Percentiles rank a stretch among this genome's conserved stretches.
Evolutionary conservation across 768 basidiomycete species (phyloP).

Genomic region (Lactarius hatsudake): DNA sequence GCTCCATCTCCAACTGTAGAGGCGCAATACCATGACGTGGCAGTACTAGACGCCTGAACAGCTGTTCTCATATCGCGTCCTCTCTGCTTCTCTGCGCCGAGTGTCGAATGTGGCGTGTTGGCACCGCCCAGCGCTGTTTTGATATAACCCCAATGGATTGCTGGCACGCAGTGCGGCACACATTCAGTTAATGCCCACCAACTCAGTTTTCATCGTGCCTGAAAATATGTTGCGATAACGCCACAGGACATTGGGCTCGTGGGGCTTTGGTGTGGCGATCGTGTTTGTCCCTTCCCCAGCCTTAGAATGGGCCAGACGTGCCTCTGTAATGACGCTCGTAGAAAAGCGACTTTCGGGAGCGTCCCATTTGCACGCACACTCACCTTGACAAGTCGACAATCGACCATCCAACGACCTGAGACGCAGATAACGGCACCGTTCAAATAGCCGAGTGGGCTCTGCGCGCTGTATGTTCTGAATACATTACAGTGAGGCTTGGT

Average conservation of each 20-base stretch:
- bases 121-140: background rate
- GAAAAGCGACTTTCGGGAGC: background rate
- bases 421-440: background rate
- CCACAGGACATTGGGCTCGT: background rate
- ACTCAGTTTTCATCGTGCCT: background rate
- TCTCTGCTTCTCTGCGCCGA: background rate
- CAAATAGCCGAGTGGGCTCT: background rate
- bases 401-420: background rate
- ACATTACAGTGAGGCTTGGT: background rate
- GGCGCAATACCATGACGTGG: background rate
- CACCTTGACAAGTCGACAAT: background rate
- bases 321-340: background rate
- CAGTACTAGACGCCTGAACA: background rate
- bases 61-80: background rate
- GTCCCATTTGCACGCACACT: background rate
- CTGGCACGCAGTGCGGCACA: background rate
- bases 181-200: background rate
- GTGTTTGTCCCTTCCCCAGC: background rate
- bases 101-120: background rate
- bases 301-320: background rate
- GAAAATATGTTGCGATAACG: background rate
- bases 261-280: background rate
- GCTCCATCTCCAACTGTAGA: background rate
- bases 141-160: background rate
- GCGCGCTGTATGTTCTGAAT: background rate